These are phyloP conservation scores for Blastobotrys persicus DNA, from an alignment of 1,139 yeast genomes.

Conservation along the genomic window DNA sequence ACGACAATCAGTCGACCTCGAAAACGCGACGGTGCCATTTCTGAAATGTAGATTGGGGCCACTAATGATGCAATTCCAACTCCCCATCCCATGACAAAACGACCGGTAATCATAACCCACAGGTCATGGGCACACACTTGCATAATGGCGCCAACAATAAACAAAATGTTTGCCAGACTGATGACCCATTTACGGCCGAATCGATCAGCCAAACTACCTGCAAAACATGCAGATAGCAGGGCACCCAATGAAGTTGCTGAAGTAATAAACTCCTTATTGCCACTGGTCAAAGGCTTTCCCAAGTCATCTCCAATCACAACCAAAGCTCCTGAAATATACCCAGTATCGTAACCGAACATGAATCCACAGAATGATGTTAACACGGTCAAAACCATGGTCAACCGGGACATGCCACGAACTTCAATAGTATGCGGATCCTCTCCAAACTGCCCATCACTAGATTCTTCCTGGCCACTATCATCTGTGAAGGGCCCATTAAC, in stretches of 20 bases:
- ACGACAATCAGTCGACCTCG: conserved; percentile 67
- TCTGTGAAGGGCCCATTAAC: too few species aligned
- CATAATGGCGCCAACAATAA: conserved; percentile 76
- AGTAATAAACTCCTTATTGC: conserved; percentile 85
- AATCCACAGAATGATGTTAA: conserved; percentile 91
- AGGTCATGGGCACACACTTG: conserved; percentile 77
- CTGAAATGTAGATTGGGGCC: conserved; percentile 87
- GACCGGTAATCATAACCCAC: conserved; percentile 89
- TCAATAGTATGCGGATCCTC: conserved; percentile 25
- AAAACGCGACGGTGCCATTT: conserved; percentile 86
- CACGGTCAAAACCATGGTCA: conserved; percentile 68
- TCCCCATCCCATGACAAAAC: conserved; percentile 91
- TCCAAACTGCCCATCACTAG: neutral
- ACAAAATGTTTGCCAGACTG: conserved; percentile 73
- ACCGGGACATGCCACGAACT: conserved; percentile 40
- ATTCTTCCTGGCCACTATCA: neutral
- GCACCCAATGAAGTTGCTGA: conserved; percentile 97
- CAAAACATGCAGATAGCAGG: conserved; percentile 67
- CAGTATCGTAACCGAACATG: conserved; percentile 96
- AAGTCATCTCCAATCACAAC: conserved; percentile 81
- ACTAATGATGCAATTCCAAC: conserved; percentile 91
- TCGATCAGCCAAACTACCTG: conserved; percentile 77
- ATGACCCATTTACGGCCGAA: conserved; percentile 81
- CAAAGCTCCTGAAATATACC: conserved; percentile 88
- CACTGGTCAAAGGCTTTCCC: conserved; percentile 51